phyloP scores from a whole-genome alignment of 202 grass and related monocot species.

The Bolboschoenoplectus hybrid region DNA sequence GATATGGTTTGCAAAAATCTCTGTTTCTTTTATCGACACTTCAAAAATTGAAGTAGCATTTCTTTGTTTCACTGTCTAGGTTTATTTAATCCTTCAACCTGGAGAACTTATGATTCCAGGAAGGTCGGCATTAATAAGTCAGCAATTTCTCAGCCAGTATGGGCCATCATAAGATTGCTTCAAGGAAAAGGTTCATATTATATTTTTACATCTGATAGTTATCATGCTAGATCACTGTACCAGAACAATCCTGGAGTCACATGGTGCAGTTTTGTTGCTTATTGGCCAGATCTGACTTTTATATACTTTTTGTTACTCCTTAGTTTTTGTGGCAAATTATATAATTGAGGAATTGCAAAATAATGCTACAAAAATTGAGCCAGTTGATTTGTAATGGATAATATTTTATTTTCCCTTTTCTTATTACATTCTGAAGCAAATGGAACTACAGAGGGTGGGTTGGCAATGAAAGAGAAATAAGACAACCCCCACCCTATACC shows the following conservation, averaged over 20 bases:
- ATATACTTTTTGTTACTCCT: constrained; percentile 28
- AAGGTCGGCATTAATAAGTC: constrained; percentile 46
- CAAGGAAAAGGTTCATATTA: constrained; percentile 51
- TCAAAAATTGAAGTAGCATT: not conserved
- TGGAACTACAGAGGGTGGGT: not conserved
- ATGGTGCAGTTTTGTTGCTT: constrained; percentile 26
- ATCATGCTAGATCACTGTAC: constrained; percentile 26
- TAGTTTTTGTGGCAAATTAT: not conserved
- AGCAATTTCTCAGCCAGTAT: constrained; percentile 50
- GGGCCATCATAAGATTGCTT: constrained; percentile 56
- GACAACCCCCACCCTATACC: no score
- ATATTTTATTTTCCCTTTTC: no score
- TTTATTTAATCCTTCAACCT: constrained; percentile 57
- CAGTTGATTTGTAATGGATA: not conserved
- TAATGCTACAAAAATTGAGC: constrained; percentile 19
- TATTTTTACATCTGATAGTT: constrained; percentile 31
- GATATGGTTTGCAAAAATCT: not conserved
- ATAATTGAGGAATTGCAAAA: constrained; percentile 13
- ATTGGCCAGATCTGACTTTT: constrained; percentile 7
- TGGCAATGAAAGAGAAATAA: not conserved
- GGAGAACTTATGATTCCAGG: constrained; percentile 67
- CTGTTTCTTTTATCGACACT: constrained; percentile 10
- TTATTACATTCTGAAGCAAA: no score
- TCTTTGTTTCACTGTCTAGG: constrained; percentile 47
- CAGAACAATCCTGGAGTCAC: constrained; percentile 29